phyloP scores from a whole-genome alignment of 2,329 filamentous ascomycete genomes.

The Ceratocystis albifundus region DNA sequence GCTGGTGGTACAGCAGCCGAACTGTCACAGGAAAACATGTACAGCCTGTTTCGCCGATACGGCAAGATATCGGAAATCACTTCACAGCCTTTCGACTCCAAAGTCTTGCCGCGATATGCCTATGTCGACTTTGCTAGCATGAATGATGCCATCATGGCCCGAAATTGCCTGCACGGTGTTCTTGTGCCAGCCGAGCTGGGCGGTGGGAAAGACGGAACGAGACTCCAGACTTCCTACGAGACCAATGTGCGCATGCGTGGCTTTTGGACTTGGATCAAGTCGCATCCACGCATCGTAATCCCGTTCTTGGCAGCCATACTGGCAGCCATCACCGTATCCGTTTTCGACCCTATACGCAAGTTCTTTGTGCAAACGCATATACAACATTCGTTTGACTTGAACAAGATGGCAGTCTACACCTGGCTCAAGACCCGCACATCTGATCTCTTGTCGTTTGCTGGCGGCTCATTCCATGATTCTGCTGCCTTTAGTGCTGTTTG shows the following conservation, averaged over 20 bases:
- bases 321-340: slow-evolving; percentile 68
- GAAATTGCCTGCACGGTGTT: slow-evolving; percentile 85
- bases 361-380: slow-evolving; percentile 87
- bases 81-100: slow-evolving; percentile 74
- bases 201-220: slow-evolving; percentile 64
- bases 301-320: slow-evolving; percentile 70
- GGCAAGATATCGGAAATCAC: slow-evolving; percentile 82
- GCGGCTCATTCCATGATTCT: slow-evolving; percentile 46
- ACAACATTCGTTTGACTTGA: slow-evolving; percentile 61
- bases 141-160: slow-evolving; percentile 72
- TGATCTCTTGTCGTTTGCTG: slow-evolving; percentile 49
- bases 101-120: slow-evolving; percentile 68
- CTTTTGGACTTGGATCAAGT: slow-evolving; percentile 77
- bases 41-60: slow-evolving; percentile 76
- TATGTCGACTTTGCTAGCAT: slow-evolving; percentile 63
- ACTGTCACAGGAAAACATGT: slow-evolving; percentile 74
- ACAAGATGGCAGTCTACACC: slow-evolving; percentile 59
- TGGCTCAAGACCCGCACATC: slow-evolving; percentile 69
- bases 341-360: slow-evolving; percentile 90
- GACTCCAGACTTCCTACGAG: slow-evolving; percentile 74
- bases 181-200: slow-evolving; percentile 56
- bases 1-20: slow-evolving; percentile 45
- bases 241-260: slow-evolving; percentile 63
- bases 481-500: slow-evolving; percentile 70
- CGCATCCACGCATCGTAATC: slow-evolving; percentile 78